These are phyloP conservation scores for Lipomyces mesembrius DNA, from an alignment of 805 yeast genomes.

Conservation along the genomic window DNA sequence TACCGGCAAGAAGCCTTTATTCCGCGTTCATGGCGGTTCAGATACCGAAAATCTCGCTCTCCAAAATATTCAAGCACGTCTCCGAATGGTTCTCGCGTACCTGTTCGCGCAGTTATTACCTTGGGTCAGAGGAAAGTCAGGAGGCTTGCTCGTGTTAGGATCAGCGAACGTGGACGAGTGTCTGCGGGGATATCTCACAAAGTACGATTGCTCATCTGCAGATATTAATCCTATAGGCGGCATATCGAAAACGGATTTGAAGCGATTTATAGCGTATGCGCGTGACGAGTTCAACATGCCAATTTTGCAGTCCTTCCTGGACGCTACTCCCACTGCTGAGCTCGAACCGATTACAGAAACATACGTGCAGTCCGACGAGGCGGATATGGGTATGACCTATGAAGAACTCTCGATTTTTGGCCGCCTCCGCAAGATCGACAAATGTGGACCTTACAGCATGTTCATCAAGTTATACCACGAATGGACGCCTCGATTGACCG, in stretches of 20 bases:
- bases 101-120: constrained; percentile 93
- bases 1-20: constrained; percentile 87
- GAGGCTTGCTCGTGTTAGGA: constrained; percentile 88
- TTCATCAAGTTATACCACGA: constrained; percentile 85
- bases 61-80: constrained; percentile 95
- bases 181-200: constrained; percentile 90
- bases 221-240: constrained; percentile 99
- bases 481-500: constrained; percentile 86
- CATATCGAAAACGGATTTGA: constrained; percentile 90
- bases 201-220: constrained; percentile 96
- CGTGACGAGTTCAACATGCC: constrained; percentile 71
- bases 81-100: constrained; percentile 93
- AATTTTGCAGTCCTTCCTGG: constrained; percentile 72
- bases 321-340: constrained; percentile 97
- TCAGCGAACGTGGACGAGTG: constrained; percentile 98
- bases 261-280: constrained; percentile 83
- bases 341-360: constrained; percentile 91
- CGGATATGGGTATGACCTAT: constrained; percentile 98
- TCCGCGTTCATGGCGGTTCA: constrained; percentile 92
- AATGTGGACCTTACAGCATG: constrained; percentile 96
- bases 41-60: constrained; percentile 89
- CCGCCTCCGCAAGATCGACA: constrained; percentile 82
- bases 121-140: constrained; percentile 79
- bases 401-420: constrained; percentile 93
- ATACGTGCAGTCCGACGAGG: constrained; percentile 94